These are phyloP conservation scores for Cicer yamashitae DNA, from an alignment of 306 rosid species.

Conservation along the genomic window DNA sequence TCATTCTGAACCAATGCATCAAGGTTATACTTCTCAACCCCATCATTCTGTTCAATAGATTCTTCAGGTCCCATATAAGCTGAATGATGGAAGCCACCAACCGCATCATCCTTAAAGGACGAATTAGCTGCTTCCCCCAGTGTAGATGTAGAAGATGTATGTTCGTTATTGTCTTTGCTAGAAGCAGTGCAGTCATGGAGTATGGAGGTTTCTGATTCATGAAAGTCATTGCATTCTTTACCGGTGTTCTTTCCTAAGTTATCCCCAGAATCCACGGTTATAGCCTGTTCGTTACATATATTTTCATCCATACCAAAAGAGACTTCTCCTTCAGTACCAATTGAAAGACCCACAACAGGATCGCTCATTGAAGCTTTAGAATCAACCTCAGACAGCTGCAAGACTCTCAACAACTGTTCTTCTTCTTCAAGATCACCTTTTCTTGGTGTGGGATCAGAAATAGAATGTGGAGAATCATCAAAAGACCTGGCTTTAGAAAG, in stretches of 20 bases:
- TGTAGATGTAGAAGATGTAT: conserved; percentile 47
- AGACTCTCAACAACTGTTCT: conserved; percentile 71
- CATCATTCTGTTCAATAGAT: conserved; percentile 45
- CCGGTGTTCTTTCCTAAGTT: conserved; percentile 47
- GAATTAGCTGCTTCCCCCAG: conserved; percentile 49
- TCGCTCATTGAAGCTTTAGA: conserved; percentile 48
- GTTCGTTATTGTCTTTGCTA: conserved; percentile 49
- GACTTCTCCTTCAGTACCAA: conserved; percentile 42
- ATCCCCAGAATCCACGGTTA: conserved; percentile 54
- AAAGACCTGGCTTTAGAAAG: conserved; percentile 82
- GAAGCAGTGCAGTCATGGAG: conserved; percentile 52
- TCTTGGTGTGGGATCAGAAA: conserved; percentile 55
- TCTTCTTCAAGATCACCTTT: conserved; percentile 97
- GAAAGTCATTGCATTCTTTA: conserved; percentile 48
- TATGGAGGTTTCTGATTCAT: conserved; percentile 51
- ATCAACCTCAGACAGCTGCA: conserved; percentile 69
- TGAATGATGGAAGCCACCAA: conserved; percentile 49
- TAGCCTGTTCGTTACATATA: conserved; percentile 36
- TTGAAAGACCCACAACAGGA: conserved; percentile 46
- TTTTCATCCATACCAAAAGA: conserved; percentile 53
- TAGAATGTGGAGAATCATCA: conserved; percentile 73
- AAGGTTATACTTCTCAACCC: conserved; percentile 52
- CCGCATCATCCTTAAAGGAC: conserved; percentile 44
- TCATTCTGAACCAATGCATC: conserved; percentile 51
- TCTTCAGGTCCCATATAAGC: conserved; percentile 49